Conservation (phyloP, 2,329 filamentous ascomycete species). For the Trichoderma endophyticum region DNA sequence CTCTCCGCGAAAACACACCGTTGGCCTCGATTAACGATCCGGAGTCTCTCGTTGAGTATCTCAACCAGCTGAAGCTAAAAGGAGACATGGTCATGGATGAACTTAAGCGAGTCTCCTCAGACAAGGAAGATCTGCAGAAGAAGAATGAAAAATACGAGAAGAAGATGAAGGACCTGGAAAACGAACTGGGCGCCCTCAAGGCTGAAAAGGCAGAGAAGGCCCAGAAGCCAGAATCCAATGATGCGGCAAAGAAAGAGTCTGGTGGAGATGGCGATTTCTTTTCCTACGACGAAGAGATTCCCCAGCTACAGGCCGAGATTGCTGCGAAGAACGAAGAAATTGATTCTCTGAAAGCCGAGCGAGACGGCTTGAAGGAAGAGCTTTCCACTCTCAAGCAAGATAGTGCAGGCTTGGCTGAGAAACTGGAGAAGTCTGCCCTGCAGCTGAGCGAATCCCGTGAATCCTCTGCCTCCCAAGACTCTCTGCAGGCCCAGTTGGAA, state of each 20-base stretch:
- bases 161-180: conserved; percentile 57
- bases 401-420: conserved; percentile 62
- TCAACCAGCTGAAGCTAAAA: conserved; percentile 81
- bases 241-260: conserved; percentile 27
- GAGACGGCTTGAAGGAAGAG: conserved; percentile 66
- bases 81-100: conserved; percentile 93
- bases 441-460: conserved; percentile 55
- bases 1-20: conserved; percentile 87
- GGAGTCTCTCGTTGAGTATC: conserved; percentile 79
- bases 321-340: conserved; percentile 69
- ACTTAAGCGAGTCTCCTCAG: conserved; percentile 77
- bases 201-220: conserved; percentile 31
- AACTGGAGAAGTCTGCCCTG: conserved; percentile 63
- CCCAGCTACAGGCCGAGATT: conserved; percentile 73
- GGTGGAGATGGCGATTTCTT: conserved; percentile 65
- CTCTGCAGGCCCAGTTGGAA: conserved; percentile 49
- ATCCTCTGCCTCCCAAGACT: conserved; percentile 38
- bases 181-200: conserved; percentile 57
- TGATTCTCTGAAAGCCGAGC: conserved; percentile 64
- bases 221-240: neutral
- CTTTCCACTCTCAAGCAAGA: conserved; percentile 70
- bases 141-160: conserved; percentile 68
- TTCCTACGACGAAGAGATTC: conserved; percentile 85
- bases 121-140: conserved; percentile 77
- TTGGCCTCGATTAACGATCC: conserved; percentile 85